Base-by-base conservation (phyloP, 2,329 filamentous ascomycete genomes). In the Pyrenophora teres region DNA sequence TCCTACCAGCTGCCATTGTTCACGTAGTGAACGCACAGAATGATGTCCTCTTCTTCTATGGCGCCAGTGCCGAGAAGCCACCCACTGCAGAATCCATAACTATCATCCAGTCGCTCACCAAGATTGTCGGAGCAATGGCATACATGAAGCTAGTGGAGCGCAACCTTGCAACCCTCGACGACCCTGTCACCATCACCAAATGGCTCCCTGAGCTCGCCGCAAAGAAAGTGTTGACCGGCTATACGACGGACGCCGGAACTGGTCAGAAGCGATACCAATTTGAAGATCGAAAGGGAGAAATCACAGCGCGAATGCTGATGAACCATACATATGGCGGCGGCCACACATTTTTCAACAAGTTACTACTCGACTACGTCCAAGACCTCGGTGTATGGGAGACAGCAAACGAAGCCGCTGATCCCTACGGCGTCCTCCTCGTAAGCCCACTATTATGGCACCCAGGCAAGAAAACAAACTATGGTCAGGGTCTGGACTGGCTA, bases 381-480 rank as follows among this genome's bases (percentile, higher is more conserved):
- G 46, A 54, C 38, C 42, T 52, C 25, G 52, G 44, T 8, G n/a
- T 38, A 7, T 60, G 54, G 49, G 46, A 49, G 4, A 35, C 15
- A 3, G 30, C 27, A 2, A 65, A 67, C 39, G 62, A 65, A 50
- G 53, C 41, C 4, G 43, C 36, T 1, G 47, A 64, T 32, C 50
- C 55, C 9, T 60, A 57, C 19, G 19, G 37, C 3, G 48, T 54
- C 8, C 15, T 62, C 3, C 50, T 63, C 8, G 52, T 54, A 21
- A 47, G 46, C 6, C 67, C 65, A 8, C 46, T 70, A 3, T 21
- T 65, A 1, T 68, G 44, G 45, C 74, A 75, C 27, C 81, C 80
- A 0, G 80, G 80, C 5, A 72, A 75, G 2, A 73, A 76, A 12
- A 83, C 80, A 75, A 71, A 68, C 31, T 83, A 83, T 52, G 80